These are phyloP conservation scores for Phytophthora chlamydospora DNA, from an alignment of 352 stramenopile genomes.

Conservation along the genomic window DNA sequence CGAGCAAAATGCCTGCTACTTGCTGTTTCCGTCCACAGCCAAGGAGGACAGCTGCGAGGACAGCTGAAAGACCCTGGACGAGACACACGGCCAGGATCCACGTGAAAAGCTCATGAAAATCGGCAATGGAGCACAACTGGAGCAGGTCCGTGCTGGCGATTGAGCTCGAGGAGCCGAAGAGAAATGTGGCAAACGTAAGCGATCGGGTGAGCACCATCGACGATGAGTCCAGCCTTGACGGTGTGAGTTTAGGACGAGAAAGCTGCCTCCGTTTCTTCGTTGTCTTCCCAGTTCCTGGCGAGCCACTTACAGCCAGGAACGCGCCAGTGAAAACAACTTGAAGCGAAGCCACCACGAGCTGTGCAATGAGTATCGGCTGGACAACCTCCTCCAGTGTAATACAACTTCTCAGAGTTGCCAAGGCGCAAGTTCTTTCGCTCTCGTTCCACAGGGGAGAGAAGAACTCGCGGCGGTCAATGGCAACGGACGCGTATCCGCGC, in stretches of 20 bases:
- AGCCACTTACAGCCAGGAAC: slow-evolving; percentile 15
- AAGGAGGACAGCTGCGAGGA: slow-evolving; percentile 22
- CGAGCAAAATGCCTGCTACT: slow-evolving; percentile 24
- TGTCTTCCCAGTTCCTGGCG: slow-evolving; percentile 3
- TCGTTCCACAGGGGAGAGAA: slow-evolving; percentile 39
- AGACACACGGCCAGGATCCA: slow-evolving; percentile 38
- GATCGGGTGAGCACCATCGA: slow-evolving; percentile 10
- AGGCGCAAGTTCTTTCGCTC: slow-evolving; percentile 15
- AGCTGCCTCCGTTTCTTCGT: slow-evolving; percentile 16
- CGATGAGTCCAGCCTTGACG: not conserved
- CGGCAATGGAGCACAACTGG: slow-evolving; percentile 36
- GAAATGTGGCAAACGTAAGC: slow-evolving; percentile 10
- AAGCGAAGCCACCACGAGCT: slow-evolving; percentile 15
- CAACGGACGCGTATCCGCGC: slow-evolving; percentile 3
- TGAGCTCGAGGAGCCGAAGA: slow-evolving; percentile 24
- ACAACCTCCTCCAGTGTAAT: slow-evolving; percentile 14
- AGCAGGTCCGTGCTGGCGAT: slow-evolving; percentile 33
- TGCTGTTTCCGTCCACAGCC: slow-evolving; percentile 25
- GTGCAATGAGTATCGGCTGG: slow-evolving; percentile 16
- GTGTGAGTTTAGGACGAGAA: slow-evolving; percentile 1
- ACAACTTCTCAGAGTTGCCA: slow-evolving; percentile 3
- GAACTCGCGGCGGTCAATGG: slow-evolving; percentile 29
- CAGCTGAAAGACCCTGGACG: slow-evolving; percentile 32
- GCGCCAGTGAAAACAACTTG: slow-evolving; percentile 26
- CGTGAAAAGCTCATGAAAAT: slow-evolving; percentile 30